Evolutionary conservation across 139 green algal genomes (phyloP).

Genomic region (Tetraselmis chui): DNA sequence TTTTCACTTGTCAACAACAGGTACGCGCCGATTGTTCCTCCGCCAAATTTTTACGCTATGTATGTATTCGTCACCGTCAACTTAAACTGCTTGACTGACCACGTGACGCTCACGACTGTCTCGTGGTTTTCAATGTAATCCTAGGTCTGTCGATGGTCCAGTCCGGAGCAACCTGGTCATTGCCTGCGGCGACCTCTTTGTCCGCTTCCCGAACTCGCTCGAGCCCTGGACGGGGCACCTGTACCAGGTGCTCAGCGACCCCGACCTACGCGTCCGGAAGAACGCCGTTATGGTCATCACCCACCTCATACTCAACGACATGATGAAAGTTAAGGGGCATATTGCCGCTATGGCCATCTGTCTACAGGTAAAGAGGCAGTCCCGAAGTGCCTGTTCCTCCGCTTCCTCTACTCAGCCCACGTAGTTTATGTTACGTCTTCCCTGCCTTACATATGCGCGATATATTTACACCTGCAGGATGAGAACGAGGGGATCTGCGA

Average conservation of each 20-base stretch:
- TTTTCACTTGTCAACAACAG: slow-evolving; percentile 60
- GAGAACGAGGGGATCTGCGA: slow-evolving; percentile 37
- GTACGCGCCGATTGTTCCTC: slow-evolving; percentile 6
- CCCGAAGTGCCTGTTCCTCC: neutral
- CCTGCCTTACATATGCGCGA: too few species aligned
- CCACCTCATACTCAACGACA: slow-evolving; percentile 94
- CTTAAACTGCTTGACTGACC: too few species aligned
- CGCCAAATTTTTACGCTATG: too few species aligned
- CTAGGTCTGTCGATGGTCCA: slow-evolving; percentile 26
- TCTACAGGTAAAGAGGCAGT: slow-evolving; percentile 33
- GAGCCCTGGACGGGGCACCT: slow-evolving; percentile 88
- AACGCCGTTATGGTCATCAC: slow-evolving; percentile 80
- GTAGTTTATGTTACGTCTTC: too few species aligned
- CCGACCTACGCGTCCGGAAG: slow-evolving; percentile 47
- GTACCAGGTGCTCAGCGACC: slow-evolving; percentile 63
- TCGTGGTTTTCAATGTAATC: too few species aligned
- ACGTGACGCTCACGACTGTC: neutral
- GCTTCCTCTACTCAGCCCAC: neutral
- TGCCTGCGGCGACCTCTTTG: slow-evolving; percentile 79
- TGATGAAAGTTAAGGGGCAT: slow-evolving; percentile 94
- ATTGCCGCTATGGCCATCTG: slow-evolving; percentile 73
- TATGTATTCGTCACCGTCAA: too few species aligned
- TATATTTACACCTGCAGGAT: too few species aligned
- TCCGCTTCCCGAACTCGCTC: slow-evolving; percentile 86
- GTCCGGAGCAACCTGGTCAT: slow-evolving; percentile 77